phyloP scores from a whole-genome alignment of 495 filamentous ascomycete genomes.

The Rhypophila decipiens region DNA sequence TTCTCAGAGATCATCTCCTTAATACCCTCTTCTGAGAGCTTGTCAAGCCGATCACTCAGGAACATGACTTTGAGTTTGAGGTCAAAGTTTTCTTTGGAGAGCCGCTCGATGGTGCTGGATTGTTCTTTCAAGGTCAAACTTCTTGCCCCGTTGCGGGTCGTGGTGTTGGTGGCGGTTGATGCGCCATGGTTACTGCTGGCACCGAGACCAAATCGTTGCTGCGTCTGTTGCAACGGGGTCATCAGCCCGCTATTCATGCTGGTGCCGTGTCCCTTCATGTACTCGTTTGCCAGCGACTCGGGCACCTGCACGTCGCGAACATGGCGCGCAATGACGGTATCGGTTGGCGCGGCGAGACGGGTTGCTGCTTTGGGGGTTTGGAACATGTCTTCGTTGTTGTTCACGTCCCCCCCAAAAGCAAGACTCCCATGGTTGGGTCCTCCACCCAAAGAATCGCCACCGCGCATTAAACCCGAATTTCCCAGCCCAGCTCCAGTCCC shows the following conservation, averaged over 20 bases:
- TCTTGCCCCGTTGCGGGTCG: slow-evolving; percentile 59
- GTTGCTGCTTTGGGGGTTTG: slow-evolving; percentile 45
- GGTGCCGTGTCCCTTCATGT: slow-evolving; percentile 54
- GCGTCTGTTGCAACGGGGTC: too few relatives aligned
- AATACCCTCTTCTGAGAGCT: slow-evolving; percentile 90
- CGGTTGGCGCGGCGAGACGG: slow-evolving; percentile 57
- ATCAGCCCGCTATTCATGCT: slow-evolving; percentile 40
- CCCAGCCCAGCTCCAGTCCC: too few relatives aligned
- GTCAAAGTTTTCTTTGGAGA: slow-evolving; percentile 96
- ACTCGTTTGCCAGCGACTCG: slow-evolving; percentile 80
- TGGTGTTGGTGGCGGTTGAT: slow-evolving; percentile 45
- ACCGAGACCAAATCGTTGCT: too few relatives aligned
- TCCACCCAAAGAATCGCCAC: too few relatives aligned
- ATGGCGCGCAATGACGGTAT: slow-evolving; percentile 83
- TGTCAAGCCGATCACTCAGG: slow-evolving; percentile 85
- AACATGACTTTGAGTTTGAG: slow-evolving; percentile 97
- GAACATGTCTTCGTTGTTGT: slow-evolving; percentile 26
- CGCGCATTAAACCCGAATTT: too few relatives aligned
- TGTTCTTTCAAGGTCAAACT: slow-evolving; percentile 95
- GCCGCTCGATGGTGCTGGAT: slow-evolving; percentile 88
- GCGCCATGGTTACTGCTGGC: too few relatives aligned
- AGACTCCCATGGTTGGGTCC: too few relatives aligned
- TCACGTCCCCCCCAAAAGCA: too few relatives aligned
- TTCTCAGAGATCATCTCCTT: slow-evolving; percentile 97
- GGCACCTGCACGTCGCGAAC: slow-evolving; percentile 85